Base-by-base conservation (phyloP, 768 basidiomycete genomes). In the Sistotremastrum niveocremeum region DNA sequence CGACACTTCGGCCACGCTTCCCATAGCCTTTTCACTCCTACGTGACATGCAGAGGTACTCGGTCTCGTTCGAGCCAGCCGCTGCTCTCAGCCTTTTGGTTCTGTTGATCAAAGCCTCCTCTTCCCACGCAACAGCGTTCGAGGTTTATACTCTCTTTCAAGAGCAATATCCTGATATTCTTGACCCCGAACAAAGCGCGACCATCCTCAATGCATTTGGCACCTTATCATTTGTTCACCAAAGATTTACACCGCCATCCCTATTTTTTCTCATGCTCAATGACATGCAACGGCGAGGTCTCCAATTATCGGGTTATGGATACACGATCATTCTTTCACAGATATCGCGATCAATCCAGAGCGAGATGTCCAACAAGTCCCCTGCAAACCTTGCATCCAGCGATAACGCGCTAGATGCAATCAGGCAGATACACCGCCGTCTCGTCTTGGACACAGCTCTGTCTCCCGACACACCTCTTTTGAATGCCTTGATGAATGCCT, bases 401-500 rank as follows among this genome's bases (percentile, higher is more conserved):
- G 20, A 20, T 1, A 20, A 20, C 20, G 20, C 20, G 12, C 58
- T 74, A 7, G 60, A 56, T 4, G 64, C 69, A n/a, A 69, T 81
- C 37, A 74, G 77, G 28, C 74, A 78, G 6, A 69, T 80, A 6
- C 87, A 93, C 58, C 76, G 84, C 49, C 67, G 77, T 46, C 69
- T 94, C 56, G 80, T 77, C n/a, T 67, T 91, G 37, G 87, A 91
- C 55, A 69, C 81, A 9, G 71, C 76, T n/a, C 62, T 91, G 47
- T 71, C 79, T 6, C 82, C 87, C 2, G 81, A 89, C 52, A 62
- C 66, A 8, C 60, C 66, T 3, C 67, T 89, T 8, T 80, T 84
- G 73, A 93, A 90, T 57, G 76, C 85, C 55, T 65, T 95, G 50
- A 87, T 95, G 84, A 77, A 87, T 60, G 79, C 86, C 1, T 97